Evolutionary conservation across 1,139 yeast genomes (phyloP).

Genomic region (Protomyces pachydermus): DNA sequence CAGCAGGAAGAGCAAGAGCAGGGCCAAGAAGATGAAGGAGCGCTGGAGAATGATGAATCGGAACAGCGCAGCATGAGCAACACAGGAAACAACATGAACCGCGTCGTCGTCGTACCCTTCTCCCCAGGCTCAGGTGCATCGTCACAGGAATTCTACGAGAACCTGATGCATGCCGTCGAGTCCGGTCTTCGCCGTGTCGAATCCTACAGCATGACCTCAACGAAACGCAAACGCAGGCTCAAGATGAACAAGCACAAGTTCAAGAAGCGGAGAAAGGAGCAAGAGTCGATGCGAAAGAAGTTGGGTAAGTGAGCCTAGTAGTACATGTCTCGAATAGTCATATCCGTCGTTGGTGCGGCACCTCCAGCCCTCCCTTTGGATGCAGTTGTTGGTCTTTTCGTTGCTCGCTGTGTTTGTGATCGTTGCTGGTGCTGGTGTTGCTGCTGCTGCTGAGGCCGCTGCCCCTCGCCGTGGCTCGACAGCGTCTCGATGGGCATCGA

Average conservation of each 20-base stretch:
- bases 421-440: not conserved
- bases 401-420: not conserved
- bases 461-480: not conserved
- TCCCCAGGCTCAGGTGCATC: not conserved
- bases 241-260: slow-evolving; percentile 49
- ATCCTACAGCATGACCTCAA: slow-evolving; percentile 39
- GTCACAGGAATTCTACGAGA: slow-evolving; percentile 11
- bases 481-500: not conserved
- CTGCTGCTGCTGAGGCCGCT: not conserved
- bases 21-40: not conserved
- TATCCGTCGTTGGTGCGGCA: not conserved
- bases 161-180: slow-evolving; percentile 15
- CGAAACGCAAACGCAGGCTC: slow-evolving; percentile 45
- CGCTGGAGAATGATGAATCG: not conserved
- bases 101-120: slow-evolving; percentile 8
- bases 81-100: not conserved
- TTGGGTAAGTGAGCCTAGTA: slow-evolving; percentile 34
- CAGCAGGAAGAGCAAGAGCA: slow-evolving; percentile 31
- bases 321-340: not conserved
- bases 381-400: not conserved
- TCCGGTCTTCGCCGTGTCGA: slow-evolving; percentile 23
- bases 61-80: not conserved
- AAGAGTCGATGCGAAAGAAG: slow-evolving; percentile 43
- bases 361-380: not conserved
- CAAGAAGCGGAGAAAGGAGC: slow-evolving; percentile 46